A percentile compares a stretch with the other conserved stretches of the same genome.
phyloP scores from a whole-genome alignment of 768 basidiomycete species.

The Strobilomyces dryophilus region DNA sequence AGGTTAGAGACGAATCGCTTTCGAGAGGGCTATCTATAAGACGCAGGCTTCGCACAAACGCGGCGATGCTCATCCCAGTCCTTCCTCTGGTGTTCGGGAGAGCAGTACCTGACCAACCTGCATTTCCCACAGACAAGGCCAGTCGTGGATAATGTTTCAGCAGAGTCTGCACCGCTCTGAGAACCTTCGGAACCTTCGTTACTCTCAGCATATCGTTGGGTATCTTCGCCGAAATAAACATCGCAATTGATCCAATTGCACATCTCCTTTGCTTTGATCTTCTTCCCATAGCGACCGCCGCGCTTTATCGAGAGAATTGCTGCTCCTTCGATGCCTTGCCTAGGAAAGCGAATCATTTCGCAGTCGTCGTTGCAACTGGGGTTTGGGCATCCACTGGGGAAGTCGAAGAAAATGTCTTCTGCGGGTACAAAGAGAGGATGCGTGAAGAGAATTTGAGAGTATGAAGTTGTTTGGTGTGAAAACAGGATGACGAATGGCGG shows the following conservation, averaged over 20 bases:
- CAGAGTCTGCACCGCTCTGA: conserved; percentile 39
- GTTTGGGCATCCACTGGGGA: conserved; percentile 76
- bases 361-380: conserved; percentile 78
- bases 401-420: conserved; percentile 70
- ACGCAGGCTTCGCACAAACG: conserved; percentile 49
- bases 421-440: conserved; percentile 66
- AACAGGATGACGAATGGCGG: conserved; percentile 76
- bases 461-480: conserved; percentile 76
- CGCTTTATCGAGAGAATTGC: conserved; percentile 59
- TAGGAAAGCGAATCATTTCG: conserved; percentile 77
- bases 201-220: conserved; percentile 29
- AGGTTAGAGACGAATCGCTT: not conserved
- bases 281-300: conserved; percentile 47
- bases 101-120: conserved; percentile 75
- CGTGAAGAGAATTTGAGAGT: conserved; percentile 79
- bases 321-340: conserved; percentile 58
- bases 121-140: conserved; percentile 75
- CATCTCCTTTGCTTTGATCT: conserved; percentile 57
- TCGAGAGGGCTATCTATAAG: conserved; percentile 6
- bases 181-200: conserved; percentile 46
- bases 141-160: conserved; percentile 26
- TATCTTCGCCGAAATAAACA: conserved; percentile 51
- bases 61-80: conserved; percentile 79
- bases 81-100: conserved; percentile 65
- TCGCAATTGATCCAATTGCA: conserved; percentile 82